Conservation (phyloP, 1,284 basidiomycete species). For the Bondarzewia mesenterica region DNA sequence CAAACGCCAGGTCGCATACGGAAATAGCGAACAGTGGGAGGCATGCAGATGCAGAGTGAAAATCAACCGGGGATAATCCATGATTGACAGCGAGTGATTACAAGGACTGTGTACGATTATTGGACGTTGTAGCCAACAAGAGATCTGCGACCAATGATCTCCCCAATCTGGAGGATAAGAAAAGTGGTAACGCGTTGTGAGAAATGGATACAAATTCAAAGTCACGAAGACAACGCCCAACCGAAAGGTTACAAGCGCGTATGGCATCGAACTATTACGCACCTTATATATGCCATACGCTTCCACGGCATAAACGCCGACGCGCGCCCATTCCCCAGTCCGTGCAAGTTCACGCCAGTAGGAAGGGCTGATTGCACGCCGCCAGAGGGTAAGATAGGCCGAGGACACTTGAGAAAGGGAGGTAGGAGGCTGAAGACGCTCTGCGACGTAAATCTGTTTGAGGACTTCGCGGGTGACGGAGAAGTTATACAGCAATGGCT, state of each 20-base stretch:
- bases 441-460: slow-evolving; percentile 88
- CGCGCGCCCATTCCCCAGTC: slow-evolving; percentile 72
- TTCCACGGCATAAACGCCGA: slow-evolving; percentile 84
- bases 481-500: slow-evolving; percentile 80
- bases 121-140: slow-evolving; percentile 79
- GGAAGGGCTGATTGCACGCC: slow-evolving; percentile 51
- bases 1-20: too few relatives aligned
- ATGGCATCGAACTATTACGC: slow-evolving; percentile 16
- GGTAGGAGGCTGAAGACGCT: slow-evolving; percentile 79
- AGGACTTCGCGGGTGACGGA: slow-evolving; percentile 77
- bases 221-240: not conserved
- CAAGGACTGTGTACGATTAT: slow-evolving; percentile 24
- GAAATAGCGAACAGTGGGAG: too few relatives aligned
- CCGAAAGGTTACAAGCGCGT: not conserved
- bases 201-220: not conserved
- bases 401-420: slow-evolving; percentile 54
- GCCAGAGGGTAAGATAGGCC: slow-evolving; percentile 72
- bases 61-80: too few relatives aligned
- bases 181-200: not conserved
- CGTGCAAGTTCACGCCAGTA: slow-evolving; percentile 68
- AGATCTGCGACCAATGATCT: slow-evolving; percentile 82
- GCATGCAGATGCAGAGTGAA: too few relatives aligned
- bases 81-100: too few relatives aligned
- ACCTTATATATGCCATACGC: slow-evolving; percentile 85
- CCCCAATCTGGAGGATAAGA: slow-evolving; percentile 62